phyloP scores from a whole-genome alignment of 257 asterid species.

The Thymus mandschuricus region DNA sequence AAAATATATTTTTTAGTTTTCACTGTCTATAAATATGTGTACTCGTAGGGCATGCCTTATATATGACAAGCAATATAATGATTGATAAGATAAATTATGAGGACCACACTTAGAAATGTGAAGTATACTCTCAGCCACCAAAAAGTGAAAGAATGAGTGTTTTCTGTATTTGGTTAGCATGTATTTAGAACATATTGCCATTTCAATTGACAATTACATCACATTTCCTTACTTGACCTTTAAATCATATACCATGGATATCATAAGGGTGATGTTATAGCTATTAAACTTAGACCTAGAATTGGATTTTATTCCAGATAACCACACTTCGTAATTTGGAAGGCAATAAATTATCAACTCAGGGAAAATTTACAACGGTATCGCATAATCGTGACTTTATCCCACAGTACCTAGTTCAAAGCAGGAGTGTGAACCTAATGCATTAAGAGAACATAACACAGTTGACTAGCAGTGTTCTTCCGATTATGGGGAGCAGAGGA shows the following conservation, averaged over 20 bases:
- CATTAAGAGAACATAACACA: background rate
- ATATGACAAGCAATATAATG: background rate
- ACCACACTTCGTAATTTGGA: background rate
- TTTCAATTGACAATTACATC: slow-evolving; percentile 16
- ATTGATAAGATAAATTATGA: background rate
- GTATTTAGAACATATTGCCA: background rate
- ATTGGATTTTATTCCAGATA: background rate
- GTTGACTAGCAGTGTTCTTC: slow-evolving; percentile 4
- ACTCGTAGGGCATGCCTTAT: slow-evolving; percentile 7
- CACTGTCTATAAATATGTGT: background rate
- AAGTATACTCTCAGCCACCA: background rate
- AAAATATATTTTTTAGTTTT: background rate
- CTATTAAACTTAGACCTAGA: background rate
- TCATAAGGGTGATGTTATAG: background rate
- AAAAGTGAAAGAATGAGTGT: slow-evolving; percentile 1
- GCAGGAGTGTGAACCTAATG: slow-evolving; percentile 10
- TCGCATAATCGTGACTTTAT: background rate
- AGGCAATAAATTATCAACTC: background rate
- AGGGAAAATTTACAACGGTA: background rate
- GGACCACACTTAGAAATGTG: slow-evolving; percentile 6
- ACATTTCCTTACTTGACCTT: background rate
- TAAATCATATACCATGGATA: background rate
- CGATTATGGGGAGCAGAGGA: background rate
- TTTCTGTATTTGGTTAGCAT: slow-evolving; percentile 17
- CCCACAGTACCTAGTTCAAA: slow-evolving; percentile 14